phyloP scores from a whole-genome alignment of 2,329 filamentous ascomycete genomes.

The Colletotrichum agaves region DNA sequence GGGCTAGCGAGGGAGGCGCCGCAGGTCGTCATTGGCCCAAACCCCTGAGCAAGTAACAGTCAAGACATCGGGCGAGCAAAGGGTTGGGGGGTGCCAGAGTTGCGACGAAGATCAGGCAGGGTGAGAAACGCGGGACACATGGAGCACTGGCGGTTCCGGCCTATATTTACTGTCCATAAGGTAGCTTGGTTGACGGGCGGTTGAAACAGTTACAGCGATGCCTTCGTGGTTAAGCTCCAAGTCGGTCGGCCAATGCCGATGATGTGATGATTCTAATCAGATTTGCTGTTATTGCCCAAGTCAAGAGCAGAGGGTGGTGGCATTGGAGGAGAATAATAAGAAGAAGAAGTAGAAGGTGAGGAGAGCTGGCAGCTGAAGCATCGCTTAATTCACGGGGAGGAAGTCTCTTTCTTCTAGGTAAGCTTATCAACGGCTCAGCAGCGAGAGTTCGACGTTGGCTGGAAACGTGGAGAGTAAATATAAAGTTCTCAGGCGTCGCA shows the following conservation, averaged over 20 bases:
- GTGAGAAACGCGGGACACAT: constrained; percentile 27
- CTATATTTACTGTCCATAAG: constrained; percentile 9
- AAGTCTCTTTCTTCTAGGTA: background rate
- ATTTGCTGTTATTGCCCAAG: background rate
- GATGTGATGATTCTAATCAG: background rate
- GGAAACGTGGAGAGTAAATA: background rate
- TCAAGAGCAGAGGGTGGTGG: background rate
- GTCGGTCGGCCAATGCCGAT: background rate
- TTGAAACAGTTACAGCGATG: constrained; percentile 22
- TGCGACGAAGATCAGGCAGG: constrained; percentile 37
- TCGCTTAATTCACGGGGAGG: background rate
- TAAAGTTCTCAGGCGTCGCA: background rate
- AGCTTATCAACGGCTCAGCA: background rate
- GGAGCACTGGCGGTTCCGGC: constrained; percentile 31
- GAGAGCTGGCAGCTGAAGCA: constrained; percentile 7
- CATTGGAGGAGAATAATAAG: too few relatives aligned
- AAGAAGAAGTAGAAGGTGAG: background rate
- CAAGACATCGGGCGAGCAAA: constrained; percentile 29
- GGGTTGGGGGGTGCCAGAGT: background rate
- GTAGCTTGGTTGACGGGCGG: constrained; percentile 3
- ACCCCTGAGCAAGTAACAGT: background rate
- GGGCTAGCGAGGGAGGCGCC: constrained; percentile 11
- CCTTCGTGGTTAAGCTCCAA: constrained; percentile 5
- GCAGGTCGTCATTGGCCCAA: constrained; percentile 13
- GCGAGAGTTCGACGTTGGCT: background rate